phyloP scores from a whole-genome alignment of 148 eudicot species.

The Camellia japonica region DNA sequence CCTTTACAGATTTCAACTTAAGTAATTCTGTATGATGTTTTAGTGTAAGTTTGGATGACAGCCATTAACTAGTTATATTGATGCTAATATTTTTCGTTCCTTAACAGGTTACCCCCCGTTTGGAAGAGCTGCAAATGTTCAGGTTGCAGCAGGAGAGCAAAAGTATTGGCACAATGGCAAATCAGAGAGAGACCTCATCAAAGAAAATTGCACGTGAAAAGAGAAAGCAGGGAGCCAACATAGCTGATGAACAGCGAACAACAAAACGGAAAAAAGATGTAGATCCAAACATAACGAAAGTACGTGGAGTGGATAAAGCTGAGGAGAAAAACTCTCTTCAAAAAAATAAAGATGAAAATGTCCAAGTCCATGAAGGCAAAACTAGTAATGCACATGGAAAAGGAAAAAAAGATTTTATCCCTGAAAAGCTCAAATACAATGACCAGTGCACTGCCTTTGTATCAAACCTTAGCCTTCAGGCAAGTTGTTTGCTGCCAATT shows the following conservation, averaged over 20 bases:
- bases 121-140: slow-evolving; percentile 74
- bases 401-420: slow-evolving; percentile 28
- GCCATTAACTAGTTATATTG: background rate
- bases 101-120: slow-evolving; percentile 78
- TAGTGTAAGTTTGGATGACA: background rate
- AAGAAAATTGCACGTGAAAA: slow-evolving; percentile 62
- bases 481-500: slow-evolving; percentile 23
- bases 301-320: slow-evolving; percentile 25
- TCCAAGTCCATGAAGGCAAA: slow-evolving; percentile 27
- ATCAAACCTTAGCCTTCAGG: slow-evolving; percentile 71
- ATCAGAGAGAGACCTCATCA: slow-evolving; percentile 40
- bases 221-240: slow-evolving; percentile 52
- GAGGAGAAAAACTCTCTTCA: slow-evolving; percentile 28
- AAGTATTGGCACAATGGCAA: slow-evolving; percentile 36
- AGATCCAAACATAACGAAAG: slow-evolving; percentile 24
- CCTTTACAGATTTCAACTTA: background rate
- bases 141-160: slow-evolving; percentile 77
- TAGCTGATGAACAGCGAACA: slow-evolving; percentile 58
- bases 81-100: background rate
- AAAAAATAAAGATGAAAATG: slow-evolving; percentile 29
- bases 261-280: slow-evolving; percentile 63
- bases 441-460: slow-evolving; percentile 92
- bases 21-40: background rate
- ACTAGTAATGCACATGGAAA: slow-evolving; percentile 29
- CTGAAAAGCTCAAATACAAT: slow-evolving; percentile 45